Evolutionary conservation across 352 stramenopile genomes (phyloP).

Genomic region (Globisporangium solare): DNA sequence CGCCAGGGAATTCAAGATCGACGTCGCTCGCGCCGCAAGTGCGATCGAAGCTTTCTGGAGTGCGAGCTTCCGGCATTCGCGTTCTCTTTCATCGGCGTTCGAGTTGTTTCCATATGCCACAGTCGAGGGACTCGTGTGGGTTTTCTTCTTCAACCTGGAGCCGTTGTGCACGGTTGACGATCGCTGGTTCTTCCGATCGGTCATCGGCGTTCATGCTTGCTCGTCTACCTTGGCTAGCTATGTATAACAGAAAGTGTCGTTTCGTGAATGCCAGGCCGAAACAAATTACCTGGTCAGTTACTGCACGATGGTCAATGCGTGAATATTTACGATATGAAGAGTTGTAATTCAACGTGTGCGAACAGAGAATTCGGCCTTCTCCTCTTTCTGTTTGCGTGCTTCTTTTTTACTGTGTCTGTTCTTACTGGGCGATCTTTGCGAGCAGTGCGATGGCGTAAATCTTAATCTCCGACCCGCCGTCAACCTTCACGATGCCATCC

Average conservation of each 20-base stretch:
- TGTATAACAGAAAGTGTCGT: conserved; percentile 2
- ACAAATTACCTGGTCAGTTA: conserved; percentile 3
- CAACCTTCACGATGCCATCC: conserved; percentile 88
- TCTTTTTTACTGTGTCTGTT: conserved; percentile 1
- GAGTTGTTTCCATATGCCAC: conserved; percentile 29
- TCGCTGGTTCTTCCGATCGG: conserved; percentile 7
- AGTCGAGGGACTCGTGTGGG: neutral
- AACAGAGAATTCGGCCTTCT: conserved; percentile 2
- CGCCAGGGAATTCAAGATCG: conserved; percentile 38
- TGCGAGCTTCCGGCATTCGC: conserved; percentile 27
- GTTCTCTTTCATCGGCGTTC: conserved; percentile 25
- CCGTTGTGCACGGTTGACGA: neutral
- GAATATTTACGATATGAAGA: conserved; percentile 11
- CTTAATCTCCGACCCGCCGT: conserved; percentile 87
- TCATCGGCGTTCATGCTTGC: conserved; percentile 7
- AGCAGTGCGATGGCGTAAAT: conserved; percentile 82
- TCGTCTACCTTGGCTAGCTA: neutral
- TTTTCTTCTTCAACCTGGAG: conserved; percentile 10
- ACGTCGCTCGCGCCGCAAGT: conserved; percentile 39
- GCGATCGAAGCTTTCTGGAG: conserved; percentile 30
- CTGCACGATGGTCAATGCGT: conserved; percentile 1
- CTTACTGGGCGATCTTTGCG: conserved; percentile 82
- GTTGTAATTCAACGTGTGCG: conserved; percentile 1
- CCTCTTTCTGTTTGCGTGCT: neutral
- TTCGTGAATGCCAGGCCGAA: neutral